Evolutionary conservation across 768 basidiomycete genomes (phyloP).

Genomic region (Amylocystis lapponica): DNA sequence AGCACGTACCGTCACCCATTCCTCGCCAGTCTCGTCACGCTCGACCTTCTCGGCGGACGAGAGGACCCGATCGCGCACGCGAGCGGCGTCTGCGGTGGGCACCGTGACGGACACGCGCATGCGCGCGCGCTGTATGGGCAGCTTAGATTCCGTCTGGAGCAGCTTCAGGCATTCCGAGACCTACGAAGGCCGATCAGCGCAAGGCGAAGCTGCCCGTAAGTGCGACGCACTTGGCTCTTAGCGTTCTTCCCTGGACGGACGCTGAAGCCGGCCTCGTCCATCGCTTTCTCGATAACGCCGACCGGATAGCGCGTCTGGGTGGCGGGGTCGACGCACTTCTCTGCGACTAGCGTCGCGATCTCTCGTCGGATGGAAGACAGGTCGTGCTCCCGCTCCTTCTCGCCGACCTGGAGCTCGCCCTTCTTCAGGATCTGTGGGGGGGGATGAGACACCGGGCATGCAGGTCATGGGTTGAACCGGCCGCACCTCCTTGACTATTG

Average conservation of each 20-base stretch:
- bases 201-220: background rate
- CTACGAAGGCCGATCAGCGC: conserved; percentile 30
- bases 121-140: conserved; percentile 88
- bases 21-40: conserved; percentile 66
- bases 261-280: conserved; percentile 92
- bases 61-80: conserved; percentile 63
- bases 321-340: conserved; percentile 91
- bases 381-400: conserved; percentile 94
- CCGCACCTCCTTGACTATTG: conserved; percentile 76
- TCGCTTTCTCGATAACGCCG: conserved; percentile 95
- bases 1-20: conserved; percentile 81
- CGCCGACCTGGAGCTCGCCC: conserved; percentile 94
- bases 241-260: conserved; percentile 85
- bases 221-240: conserved; percentile 74
- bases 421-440: conserved; percentile 77
- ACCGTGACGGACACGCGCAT: conserved; percentile 88
- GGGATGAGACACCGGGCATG: background rate
- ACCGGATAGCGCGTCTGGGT: conserved; percentile 90
- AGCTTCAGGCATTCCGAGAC: conserved; percentile 85
- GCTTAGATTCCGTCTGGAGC: conserved; percentile 74
- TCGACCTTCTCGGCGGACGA: conserved; percentile 80
- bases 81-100: conserved; percentile 57
- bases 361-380: conserved; percentile 76
- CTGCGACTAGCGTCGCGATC: conserved; percentile 90
- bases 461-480: background rate